A percentile compares a stretch with the other conserved stretches of the same genome.
Evolutionary conservation across 129 eudicot genomes (phyloP).

Genomic region (Calendula officinalis): DNA sequence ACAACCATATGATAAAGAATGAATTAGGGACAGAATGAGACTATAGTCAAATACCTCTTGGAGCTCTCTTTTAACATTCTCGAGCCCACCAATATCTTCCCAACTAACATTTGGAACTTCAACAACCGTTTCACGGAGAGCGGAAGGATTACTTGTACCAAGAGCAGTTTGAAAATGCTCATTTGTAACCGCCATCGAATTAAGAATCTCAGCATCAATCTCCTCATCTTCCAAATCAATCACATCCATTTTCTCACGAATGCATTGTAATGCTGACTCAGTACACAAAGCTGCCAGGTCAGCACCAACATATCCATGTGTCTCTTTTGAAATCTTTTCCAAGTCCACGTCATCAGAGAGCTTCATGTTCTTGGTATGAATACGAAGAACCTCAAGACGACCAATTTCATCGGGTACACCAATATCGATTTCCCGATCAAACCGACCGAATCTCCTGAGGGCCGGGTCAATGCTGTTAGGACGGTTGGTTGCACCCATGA

Average conservation of each 20-base stretch:
- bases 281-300: conserved; percentile 95
- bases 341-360: conserved; percentile 87
- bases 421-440: conserved; percentile 89
- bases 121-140: conserved; percentile 91
- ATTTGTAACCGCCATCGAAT: conserved; percentile 89
- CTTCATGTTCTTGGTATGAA: conserved; percentile 95
- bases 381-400: conserved; percentile 89
- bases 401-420: conserved; percentile 98
- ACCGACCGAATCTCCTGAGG: conserved; percentile 85
- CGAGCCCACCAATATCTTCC: conserved; percentile 98
- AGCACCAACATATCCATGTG: conserved; percentile 97
- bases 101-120: conserved; percentile 91
- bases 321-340: conserved; percentile 82
- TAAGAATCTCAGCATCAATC: conserved; percentile 88
- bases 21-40: not conserved
- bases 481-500: conserved; percentile 97
- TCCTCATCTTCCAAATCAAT: conserved; percentile 95
- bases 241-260: conserved; percentile 98
- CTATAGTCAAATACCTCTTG: conserved; percentile 59
- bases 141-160: conserved; percentile 96
- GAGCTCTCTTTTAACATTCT: conserved; percentile 89
- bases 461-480: conserved; percentile 99
- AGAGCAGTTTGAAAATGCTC: conserved; percentile 92
- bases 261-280: conserved; percentile 95
- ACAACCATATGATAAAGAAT: not conserved